These are phyloP conservation scores for Acanthochlamys bracteata DNA, from an alignment of 106 monocot genomes.

Conservation along the genomic window DNA sequence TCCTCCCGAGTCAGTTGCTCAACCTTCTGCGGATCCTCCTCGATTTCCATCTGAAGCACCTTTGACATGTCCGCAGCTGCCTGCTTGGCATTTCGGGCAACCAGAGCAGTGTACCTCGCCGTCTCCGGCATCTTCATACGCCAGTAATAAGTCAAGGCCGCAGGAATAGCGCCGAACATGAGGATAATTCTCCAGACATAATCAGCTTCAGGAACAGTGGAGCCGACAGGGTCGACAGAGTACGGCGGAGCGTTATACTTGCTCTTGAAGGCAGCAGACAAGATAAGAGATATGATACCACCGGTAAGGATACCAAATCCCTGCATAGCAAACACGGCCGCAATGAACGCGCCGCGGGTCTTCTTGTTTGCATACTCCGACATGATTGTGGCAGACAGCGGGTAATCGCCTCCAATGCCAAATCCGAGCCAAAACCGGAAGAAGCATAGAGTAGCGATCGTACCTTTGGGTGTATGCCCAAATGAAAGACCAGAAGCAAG, in stretches of 20 bases:
- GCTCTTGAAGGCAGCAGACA: constrained; percentile 22
- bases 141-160: constrained; percentile 33
- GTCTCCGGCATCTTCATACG: constrained; percentile 44
- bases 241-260: constrained; percentile 15
- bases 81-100: constrained; percentile 29
- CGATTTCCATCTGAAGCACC: constrained; percentile 27
- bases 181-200: constrained; percentile 41
- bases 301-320: constrained; percentile 52
- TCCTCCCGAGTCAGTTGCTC: no score
- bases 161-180: constrained; percentile 35
- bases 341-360: constrained; percentile 54
- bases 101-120: constrained; percentile 32
- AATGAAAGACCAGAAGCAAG: constrained; percentile 32
- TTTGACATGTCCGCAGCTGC: constrained; percentile 34
- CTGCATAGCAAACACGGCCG: constrained; percentile 64
- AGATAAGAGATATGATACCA: constrained; percentile 27
- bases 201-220: constrained; percentile 21
- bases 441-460: constrained; percentile 51
- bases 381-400: constrained; percentile 71
- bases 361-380: constrained; percentile 64
- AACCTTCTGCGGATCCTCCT: constrained; percentile 8
- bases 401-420: constrained; percentile 66
- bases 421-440: constrained; percentile 73
- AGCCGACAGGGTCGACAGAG: constrained; percentile 6
- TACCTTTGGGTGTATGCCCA: constrained; percentile 15